Evolutionary conservation across 257 asterid species (phyloP).

Genomic region (Apocynum venetum): DNA sequence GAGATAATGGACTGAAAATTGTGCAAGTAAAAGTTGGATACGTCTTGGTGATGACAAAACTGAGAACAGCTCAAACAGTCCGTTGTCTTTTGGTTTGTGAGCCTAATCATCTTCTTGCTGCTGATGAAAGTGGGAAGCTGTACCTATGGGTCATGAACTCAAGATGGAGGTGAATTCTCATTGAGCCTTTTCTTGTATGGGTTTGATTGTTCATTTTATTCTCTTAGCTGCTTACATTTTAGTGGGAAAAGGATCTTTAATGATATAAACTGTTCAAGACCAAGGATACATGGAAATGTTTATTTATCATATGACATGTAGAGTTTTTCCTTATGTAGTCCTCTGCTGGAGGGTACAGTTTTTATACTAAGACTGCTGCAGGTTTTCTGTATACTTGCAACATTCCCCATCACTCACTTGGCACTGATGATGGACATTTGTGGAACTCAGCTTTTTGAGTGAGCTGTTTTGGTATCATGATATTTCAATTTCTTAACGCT

Average conservation of each 20-base stretch:
- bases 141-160: slow-evolving; percentile 84
- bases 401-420: neutral
- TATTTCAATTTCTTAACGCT: neutral
- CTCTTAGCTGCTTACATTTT: no score
- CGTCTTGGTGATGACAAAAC: slow-evolving; percentile 51
- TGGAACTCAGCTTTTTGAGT: neutral
- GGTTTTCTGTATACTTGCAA: neutral
- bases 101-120: slow-evolving; percentile 71
- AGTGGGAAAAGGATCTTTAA: neutral
- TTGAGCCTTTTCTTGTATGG: neutral
- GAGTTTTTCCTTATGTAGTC: neutral
- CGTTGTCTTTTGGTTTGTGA: slow-evolving; percentile 70
- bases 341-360: neutral
- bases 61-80: slow-evolving; percentile 52
- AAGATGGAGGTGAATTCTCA: slow-evolving; percentile 68
- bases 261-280: neutral
- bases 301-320: neutral
- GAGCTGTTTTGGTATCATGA: neutral
- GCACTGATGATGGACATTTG: neutral
- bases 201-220: neutral
- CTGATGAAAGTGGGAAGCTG: slow-evolving; percentile 80
- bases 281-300: neutral
- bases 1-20: slow-evolving; percentile 68
- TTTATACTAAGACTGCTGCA: neutral
- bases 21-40: slow-evolving; percentile 62